Base-by-base conservation (phyloP, 176 grass and related monocot species). In the Ananas comosus region DNA sequence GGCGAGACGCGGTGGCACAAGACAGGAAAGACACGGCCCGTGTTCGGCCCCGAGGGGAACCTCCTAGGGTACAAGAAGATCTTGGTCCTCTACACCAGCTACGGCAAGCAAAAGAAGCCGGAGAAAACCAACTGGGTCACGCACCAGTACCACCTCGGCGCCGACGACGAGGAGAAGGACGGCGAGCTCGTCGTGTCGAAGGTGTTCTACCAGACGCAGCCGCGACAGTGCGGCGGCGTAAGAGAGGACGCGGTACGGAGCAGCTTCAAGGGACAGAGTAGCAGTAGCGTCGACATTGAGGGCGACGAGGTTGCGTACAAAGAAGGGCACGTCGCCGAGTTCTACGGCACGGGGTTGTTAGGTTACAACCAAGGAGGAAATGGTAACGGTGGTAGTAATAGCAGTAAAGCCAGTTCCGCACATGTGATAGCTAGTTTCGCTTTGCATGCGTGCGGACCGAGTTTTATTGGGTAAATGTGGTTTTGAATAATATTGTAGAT, bases 61-160 rank as follows among this genome's bases (percentile, higher is more conserved):
- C 90, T 92, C 75, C 93, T 88, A 74, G 95, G 95, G 56, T 99
- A 88, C 89, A 99, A 99, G 80, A 99, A 99, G 83, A 99, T 99
- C 68, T 76, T 99, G 27, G 95, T 99, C 57, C 78, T 99, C 19
- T 99, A 99, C 83, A 99, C 95, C 78, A 99, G 94, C 78, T 99
- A 92, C 64, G 90, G 95, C 23, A 99, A 99, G 82, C 87, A 91
- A 66, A 72, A 87, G 64, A 99, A 99, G 74, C 95, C 95, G 1
- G 95, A 99, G 77, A 99, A 99, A 69, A 99, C 95, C 12, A 99
- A 99, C 79, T 99, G 95, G 95, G 95, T 99, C 69, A 99, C 94
- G 95, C 95, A 99, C 64, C 95, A 99, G 76, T 99, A 99, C 80
- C 95, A 99, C 75, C 85, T 99, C 7, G 95, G 95, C 12, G 90